A percentile compares a stretch with the other conserved stretches of the same genome.
Evolutionary conservation across 805 yeast species (phyloP).

Genomic region (Kuraishia ogatae): DNA sequence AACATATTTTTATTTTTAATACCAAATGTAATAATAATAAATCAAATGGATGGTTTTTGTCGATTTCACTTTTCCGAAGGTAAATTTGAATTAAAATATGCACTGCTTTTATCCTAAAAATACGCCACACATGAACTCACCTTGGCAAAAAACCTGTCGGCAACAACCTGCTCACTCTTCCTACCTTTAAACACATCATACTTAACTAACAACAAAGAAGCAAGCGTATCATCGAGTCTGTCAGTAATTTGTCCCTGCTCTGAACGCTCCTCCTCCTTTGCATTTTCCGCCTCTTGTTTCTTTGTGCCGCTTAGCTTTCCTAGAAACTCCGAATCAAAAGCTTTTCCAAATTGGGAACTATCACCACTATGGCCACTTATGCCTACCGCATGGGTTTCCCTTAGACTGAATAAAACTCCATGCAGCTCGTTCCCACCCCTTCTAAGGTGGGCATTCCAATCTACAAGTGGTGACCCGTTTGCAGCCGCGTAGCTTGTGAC

Average conservation of each 20-base stretch:
- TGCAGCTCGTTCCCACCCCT: not conserved
- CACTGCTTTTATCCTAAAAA: too few relatives aligned
- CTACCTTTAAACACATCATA: not conserved
- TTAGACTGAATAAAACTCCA: not conserved
- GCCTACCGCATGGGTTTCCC: not conserved
- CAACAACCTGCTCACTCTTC: not conserved
- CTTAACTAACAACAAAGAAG: not conserved
- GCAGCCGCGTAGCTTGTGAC: not conserved
- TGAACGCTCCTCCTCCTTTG: not conserved
- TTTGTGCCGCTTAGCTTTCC: not conserved
- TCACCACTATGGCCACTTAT: not conserved
- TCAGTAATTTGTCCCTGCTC: not conserved
- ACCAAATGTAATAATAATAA: too few relatives aligned
- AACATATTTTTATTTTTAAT: too few relatives aligned
- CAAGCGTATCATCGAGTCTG: not conserved
- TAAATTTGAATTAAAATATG: too few relatives aligned
- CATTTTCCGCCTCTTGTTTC: not conserved
- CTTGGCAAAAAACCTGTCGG: not conserved
- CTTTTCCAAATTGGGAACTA: not conserved
- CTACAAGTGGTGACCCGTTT: not conserved
- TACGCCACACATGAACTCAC: not conserved
- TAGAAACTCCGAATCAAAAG: slow-evolving; percentile 1
- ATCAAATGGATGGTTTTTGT: too few relatives aligned
- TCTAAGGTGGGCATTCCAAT: not conserved
- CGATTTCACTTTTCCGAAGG: too few relatives aligned